Evolutionary conservation across 331 rosid species (phyloP), one percentile per base, ranked within the genome.

Genomic region (Erythrophleum ivorense): DNA sequence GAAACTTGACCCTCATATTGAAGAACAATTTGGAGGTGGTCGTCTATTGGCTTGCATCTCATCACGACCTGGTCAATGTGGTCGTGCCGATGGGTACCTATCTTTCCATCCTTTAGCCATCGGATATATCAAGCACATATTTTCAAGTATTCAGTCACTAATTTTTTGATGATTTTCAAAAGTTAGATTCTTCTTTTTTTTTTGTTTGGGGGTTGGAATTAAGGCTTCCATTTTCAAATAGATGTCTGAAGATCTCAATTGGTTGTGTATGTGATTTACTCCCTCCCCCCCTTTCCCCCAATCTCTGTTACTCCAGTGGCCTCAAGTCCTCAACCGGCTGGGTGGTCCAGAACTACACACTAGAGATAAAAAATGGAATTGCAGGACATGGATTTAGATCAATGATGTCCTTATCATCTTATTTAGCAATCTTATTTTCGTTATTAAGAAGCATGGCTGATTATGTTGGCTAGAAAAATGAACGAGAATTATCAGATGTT

Each of bases 31-130:
- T 49, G 79, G 89, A 6, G 77, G 94, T 31, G 96, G 96, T 65
- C 91, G 96, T 73, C 78, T 91, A 4, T 48, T 89, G 82, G 96
- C 96, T 64, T 89, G 91, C 55, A 91, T 91, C 75, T 86, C 96
- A 71, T 91, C 93, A 34, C 78, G 96, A 15, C 96, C 93, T 77
- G 97, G 97, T 13, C 97, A 92, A 77, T 92, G 97, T 40, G 97
- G 97, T 38, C 94, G 97, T 54, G 65, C 88, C 15, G 93, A 91
- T 86, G 96, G 96, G 96, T 89, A 84, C 1, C 86, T 71, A n/a
- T 71, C 73, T 3, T 62, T 45, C 18, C 48, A 59, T 63, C 45
- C 9, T 24, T 19, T 45, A 68, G 24, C 57, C 48, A 18, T 19
- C 13, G 10, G 41, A 70, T 73, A 50, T 77, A 74, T 55, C 21